Base-by-base conservation (phyloP, 768 basidiomycete genomes). In the Guyanaporus albipodus region DNA sequence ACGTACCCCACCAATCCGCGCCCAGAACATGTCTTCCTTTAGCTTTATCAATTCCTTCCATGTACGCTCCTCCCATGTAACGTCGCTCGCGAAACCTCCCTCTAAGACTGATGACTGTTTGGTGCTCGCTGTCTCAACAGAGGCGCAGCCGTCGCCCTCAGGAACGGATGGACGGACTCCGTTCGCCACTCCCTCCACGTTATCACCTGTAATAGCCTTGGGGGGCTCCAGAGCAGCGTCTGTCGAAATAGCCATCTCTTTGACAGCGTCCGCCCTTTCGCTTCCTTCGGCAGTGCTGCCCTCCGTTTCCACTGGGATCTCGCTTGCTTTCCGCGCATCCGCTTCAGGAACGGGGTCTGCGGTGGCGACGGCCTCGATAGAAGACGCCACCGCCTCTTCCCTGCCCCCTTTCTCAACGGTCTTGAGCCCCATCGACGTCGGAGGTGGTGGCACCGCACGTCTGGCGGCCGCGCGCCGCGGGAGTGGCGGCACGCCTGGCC, bases 21-120 rank as follows among this genome's bases (percentile, higher is more conserved):
- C 85, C 85, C 82, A 91, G 62, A 87, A 92, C 87, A 92, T 86
- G 34, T 87, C 83, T 63, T 91, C 87, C 49, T 81, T 78, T 53
- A 93, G 62, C 35, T 73, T 73, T 15, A 80, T 73, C 17, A 93
- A 62, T 67, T 90, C 86, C 58, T 83, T 85, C 88, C 89, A 92
- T 17, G 85, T 82, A 41, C 82, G 74, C 61, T 91, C 90, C 64
- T 91, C 90, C 90, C 91, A 91, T 4, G 83, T 87, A 23, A 74
- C 68, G 37, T 86, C 79, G 12, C 81, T 77, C 22, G 87, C 73
- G 49, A 77, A 87, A 23, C 69, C 67, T 38, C 74, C 71, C 3
- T 52, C 60, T 4, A 40, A 48, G 15, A 38, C 52, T 22, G 64
- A 61, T 0, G 55, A 59, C 1, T 29, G 54, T 35, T 67, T 63